Evolutionary conservation across 164 flowering plant genomes (phyloP).

Genomic region (Nelumbo lutea): DNA sequence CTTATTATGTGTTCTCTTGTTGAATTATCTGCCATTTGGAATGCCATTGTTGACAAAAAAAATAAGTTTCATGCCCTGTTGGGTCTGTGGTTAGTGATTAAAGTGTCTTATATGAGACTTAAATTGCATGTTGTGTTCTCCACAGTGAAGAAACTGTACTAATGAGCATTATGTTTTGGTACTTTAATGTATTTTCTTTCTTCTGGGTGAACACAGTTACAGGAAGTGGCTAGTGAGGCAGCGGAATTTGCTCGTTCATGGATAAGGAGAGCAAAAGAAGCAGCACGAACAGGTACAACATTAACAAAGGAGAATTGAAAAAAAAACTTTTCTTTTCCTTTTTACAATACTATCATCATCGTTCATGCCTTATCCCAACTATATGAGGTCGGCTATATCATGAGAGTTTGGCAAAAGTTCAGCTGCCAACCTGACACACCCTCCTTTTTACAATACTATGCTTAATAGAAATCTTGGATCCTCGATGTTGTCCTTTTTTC

Average conservation of each 20-base stretch:
- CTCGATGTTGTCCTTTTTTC: too few species aligned
- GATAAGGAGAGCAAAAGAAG: slow-evolving; percentile 59
- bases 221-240: slow-evolving; percentile 56
- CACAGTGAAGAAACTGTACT: not conserved
- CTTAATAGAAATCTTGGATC: too few species aligned
- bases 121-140: not conserved
- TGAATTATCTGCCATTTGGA: not conserved
- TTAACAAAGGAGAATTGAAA: not conserved
- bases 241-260: slow-evolving; percentile 64
- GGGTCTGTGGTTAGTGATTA: not conserved
- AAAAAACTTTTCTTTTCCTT: too few species aligned
- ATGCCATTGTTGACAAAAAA: not conserved
- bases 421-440: too few species aligned
- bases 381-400: too few species aligned
- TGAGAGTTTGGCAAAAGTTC: too few species aligned
- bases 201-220: slow-evolving; percentile 40
- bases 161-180: not conserved
- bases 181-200: not conserved
- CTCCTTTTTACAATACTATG: too few species aligned
- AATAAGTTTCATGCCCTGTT: not conserved
- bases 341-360: too few species aligned
- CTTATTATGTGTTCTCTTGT: not conserved
- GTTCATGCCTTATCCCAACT: too few species aligned
- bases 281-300: slow-evolving; percentile 50
- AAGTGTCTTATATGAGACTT: not conserved